phyloP scores from a whole-genome alignment of 164 flowering plant genomes.

The Taxillus chinensis region DNA sequence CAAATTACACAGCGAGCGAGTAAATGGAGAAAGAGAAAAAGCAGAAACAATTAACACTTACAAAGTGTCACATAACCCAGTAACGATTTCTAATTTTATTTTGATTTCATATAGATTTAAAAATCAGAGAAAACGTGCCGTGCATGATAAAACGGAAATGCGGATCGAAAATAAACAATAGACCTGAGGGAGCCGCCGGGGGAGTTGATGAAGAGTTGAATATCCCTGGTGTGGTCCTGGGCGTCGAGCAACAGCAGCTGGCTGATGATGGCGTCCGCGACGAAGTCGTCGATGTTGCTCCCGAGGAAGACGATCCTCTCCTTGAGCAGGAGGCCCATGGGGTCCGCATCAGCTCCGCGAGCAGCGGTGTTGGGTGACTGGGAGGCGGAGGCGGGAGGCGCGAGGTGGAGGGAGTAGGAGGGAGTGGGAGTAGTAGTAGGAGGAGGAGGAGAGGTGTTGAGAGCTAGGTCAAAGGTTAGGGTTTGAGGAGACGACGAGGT shows the following conservation, averaged over 20 bases:
- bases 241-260: slow-evolving; percentile 80
- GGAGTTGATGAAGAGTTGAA: slow-evolving; percentile 71
- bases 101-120: too few species aligned
- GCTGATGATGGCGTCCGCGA: slow-evolving; percentile 78
- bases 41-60: too few species aligned
- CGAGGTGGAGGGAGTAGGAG: background rate
- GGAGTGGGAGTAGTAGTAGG: background rate
- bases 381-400: slow-evolving; percentile 15
- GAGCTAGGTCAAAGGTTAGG: background rate
- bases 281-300: slow-evolving; percentile 57
- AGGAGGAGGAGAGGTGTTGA: background rate
- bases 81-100: too few species aligned
- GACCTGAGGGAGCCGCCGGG: slow-evolving; percentile 89
- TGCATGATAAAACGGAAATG: too few species aligned
- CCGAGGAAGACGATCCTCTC: slow-evolving; percentile 88
- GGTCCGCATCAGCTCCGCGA: slow-evolving; percentile 58
- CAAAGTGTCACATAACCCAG: too few species aligned
- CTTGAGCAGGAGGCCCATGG: slow-evolving; percentile 62
- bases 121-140: too few species aligned
- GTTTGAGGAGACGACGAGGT: background rate
- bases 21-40: too few species aligned
- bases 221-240: slow-evolving; percentile 70
- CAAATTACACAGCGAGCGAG: too few species aligned
- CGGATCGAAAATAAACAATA: too few species aligned
- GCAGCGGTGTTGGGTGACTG: slow-evolving; percentile 42